Percentiles rank a stretch among this genome's conserved stretches.
These are phyloP conservation scores for Arthrobotrys conoides DNA, from an alignment of 2,329 filamentous ascomycete genomes.

Conservation along the genomic window DNA sequence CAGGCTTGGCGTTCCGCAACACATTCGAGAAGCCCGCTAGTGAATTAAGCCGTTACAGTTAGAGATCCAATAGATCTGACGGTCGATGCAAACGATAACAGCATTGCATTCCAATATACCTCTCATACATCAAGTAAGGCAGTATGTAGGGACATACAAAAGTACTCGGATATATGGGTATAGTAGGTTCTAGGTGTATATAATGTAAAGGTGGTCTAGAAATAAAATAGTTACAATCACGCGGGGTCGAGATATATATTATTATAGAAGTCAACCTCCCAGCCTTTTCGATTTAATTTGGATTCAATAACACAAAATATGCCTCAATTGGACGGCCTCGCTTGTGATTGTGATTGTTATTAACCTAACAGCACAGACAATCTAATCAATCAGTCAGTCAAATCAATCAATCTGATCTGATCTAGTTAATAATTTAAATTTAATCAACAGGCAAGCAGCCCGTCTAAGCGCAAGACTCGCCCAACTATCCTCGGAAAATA, in stretches of 20 bases:
- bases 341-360: conserved; percentile 6
- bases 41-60: background rate
- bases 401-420: background rate
- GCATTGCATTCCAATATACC: no score
- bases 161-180: no score
- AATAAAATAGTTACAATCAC: background rate
- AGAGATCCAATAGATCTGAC: no score
- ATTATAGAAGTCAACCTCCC: background rate
- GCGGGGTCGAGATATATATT: conserved; percentile 7
- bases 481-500: conserved; percentile 22
- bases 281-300: conserved; percentile 22
- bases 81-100: no score
- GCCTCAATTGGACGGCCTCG: conserved; percentile 23
- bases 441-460: no score
- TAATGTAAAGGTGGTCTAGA: no score
- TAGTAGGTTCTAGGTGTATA: no score
- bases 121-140: no score
- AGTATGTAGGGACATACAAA: no score
- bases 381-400: background rate
- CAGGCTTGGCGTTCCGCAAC: conserved; percentile 47
- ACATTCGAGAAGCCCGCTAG: conserved; percentile 29
- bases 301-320: background rate
- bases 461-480: background rate
- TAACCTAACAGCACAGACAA: background rate
- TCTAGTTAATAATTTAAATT: no score